Conservation (phyloP, 257 asterid genomes). For the Cordia subcordata region DNA sequence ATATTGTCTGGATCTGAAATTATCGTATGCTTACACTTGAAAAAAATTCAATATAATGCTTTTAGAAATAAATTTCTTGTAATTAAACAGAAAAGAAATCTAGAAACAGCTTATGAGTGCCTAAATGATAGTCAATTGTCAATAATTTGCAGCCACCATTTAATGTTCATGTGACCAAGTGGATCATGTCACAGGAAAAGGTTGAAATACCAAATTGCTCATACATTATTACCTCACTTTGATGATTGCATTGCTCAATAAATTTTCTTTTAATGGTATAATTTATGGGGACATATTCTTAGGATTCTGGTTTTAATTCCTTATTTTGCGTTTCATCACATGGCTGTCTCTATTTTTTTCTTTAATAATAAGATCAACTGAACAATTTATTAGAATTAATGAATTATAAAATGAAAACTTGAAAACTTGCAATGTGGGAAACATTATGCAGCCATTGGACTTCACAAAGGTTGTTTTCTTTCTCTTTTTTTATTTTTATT, state of each 20-base stretch:
- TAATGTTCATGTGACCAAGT: slow-evolving; percentile 12
- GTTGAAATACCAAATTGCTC: slow-evolving; percentile 6
- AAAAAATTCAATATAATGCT: no score
- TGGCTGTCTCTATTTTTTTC: slow-evolving; percentile 19
- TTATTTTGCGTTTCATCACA: slow-evolving; percentile 33
- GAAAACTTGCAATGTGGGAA: slow-evolving; percentile 34
- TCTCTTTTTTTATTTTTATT: no score
- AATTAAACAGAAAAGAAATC: no score
- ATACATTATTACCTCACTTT: slow-evolving; percentile 20
- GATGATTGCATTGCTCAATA: slow-evolving; percentile 12
- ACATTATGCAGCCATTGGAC: slow-evolving; percentile 14
- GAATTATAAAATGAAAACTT: no score
- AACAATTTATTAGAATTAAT: no score
- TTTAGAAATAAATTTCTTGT: no score
- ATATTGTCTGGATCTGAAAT: no score
- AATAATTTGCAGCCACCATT: neutral
- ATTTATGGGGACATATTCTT: slow-evolving; percentile 8
- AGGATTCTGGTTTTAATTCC: slow-evolving; percentile 20
- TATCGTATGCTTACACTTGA: no score
- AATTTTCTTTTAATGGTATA: slow-evolving; percentile 11
- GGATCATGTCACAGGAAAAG: neutral
- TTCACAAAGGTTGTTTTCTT: no score
- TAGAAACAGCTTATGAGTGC: no score
- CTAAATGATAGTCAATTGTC: neutral
- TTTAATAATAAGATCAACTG: neutral